phyloP scores from a whole-genome alignment of 495 filamentous ascomycete genomes.

The Penicillium cataractarum region DNA sequence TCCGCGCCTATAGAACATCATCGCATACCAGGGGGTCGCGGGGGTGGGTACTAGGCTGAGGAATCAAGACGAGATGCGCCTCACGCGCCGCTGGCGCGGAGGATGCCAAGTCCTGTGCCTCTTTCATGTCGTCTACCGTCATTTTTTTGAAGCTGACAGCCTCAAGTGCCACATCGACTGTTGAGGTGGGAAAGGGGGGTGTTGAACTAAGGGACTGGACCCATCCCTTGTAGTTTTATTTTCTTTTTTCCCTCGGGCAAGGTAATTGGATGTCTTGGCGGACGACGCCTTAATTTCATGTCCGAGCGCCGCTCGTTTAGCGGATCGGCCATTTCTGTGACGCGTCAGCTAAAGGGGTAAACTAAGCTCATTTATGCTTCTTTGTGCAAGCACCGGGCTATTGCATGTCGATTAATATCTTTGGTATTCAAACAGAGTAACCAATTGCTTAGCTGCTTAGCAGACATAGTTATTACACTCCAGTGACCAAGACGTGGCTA shows the following conservation, averaged over 20 bases:
- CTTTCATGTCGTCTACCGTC: conserved; percentile 15
- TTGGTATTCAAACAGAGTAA: not conserved
- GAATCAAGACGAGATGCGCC: conserved; percentile 46
- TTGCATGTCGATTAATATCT: not conserved
- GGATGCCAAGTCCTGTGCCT: conserved; percentile 17
- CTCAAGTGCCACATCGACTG: not conserved
- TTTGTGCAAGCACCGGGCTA: not conserved
- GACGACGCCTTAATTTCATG: not conserved
- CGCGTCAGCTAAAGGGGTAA: not conserved
- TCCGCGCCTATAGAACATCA: not conserved
- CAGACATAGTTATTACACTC: not conserved
- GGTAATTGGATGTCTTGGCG: not conserved
- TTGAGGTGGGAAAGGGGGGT: not conserved
- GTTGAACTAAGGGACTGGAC: not conserved
- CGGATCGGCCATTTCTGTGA: not conserved
- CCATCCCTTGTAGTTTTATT: not conserved
- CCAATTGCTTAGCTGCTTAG: not conserved
- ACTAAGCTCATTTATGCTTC: not conserved
- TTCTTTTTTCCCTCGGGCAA: not conserved
- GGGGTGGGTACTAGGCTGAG: conserved; percentile 48
- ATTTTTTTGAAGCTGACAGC: not conserved
- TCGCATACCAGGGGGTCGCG: conserved; percentile 48
- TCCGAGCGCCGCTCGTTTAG: not conserved
- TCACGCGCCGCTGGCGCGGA: conserved; percentile 2
- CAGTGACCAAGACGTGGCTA: not conserved